phyloP scores from a whole-genome alignment of 73 alveolate species.

The Loxodes magnus region DNA sequence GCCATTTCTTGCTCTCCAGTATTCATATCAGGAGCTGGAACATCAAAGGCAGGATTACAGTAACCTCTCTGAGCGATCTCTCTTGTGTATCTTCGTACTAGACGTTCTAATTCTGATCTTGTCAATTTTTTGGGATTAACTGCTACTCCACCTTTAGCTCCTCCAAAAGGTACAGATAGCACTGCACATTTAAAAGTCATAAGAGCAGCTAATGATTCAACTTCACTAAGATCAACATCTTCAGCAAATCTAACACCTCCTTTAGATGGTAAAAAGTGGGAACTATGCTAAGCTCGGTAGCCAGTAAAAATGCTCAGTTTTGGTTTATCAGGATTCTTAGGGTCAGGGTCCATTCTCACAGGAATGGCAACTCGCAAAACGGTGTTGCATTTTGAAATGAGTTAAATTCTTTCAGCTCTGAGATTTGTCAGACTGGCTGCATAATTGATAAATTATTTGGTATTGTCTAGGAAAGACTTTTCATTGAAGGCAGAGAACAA shows the following conservation, averaged over 20 bases:
- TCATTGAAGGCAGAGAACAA: too few species aligned
- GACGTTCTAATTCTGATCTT: conserved; percentile 55
- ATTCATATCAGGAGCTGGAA: conserved; percentile 75
- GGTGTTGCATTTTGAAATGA: conserved; percentile 26
- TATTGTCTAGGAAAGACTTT: conserved; percentile 51
- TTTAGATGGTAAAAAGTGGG: conserved; percentile 63
- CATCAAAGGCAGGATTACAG: conserved; percentile 73
- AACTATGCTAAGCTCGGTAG: conserved; percentile 72
- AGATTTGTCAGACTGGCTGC: conserved; percentile 54
- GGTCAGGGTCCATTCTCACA: not conserved
- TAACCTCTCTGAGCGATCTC: conserved; percentile 71
- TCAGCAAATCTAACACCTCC: conserved; percentile 74
- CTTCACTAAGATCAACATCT: conserved; percentile 54
- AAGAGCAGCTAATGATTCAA: conserved; percentile 61
- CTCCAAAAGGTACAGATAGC: conserved; percentile 75
- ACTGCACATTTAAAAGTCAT: conserved; percentile 72
- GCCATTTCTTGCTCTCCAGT: conserved; percentile 77
- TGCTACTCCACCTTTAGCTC: conserved; percentile 78
- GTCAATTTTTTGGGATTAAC: conserved; percentile 57
- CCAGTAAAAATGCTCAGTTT: conserved; percentile 35
- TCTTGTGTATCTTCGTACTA: conserved; percentile 69
- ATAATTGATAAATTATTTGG: conserved; percentile 38
- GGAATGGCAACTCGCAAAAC: not conserved
- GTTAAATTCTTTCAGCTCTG: conserved; percentile 29
- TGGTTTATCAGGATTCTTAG: conserved; percentile 6